Evolutionary conservation across 129 eudicot genomes (phyloP).

Genomic region (Arctium minus): DNA sequence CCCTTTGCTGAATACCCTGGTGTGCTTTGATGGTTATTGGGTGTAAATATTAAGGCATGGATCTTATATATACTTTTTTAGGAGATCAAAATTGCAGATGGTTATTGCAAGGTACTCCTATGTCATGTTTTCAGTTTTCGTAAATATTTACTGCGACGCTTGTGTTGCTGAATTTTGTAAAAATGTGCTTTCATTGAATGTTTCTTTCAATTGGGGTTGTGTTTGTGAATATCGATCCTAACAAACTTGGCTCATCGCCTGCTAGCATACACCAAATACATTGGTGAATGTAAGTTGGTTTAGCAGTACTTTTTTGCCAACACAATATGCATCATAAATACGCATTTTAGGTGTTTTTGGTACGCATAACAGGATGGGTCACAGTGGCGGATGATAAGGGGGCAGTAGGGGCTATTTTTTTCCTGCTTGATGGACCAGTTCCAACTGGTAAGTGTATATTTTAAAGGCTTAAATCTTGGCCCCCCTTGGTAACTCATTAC

Average conservation of each 20-base stretch:
- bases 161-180: not conserved
- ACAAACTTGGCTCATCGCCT: too few species aligned
- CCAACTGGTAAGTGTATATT: not conserved
- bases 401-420: not conserved
- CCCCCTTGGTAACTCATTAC: not conserved
- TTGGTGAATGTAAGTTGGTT: too few species aligned
- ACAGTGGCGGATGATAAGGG: not conserved
- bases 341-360: not conserved
- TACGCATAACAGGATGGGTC: not conserved
- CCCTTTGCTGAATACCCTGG: slow-evolving; percentile 1
- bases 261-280: too few species aligned
- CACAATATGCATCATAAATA: too few species aligned
- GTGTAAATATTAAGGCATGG: slow-evolving; percentile 19
- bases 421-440: not conserved
- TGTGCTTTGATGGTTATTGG: slow-evolving; percentile 18
- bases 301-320: too few species aligned
- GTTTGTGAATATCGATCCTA: not conserved
- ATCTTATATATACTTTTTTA: not conserved
- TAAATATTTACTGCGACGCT: not conserved
- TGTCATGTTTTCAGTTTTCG: not conserved
- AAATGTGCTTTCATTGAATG: not conserved
- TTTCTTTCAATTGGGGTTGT: not conserved
- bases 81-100: slow-evolving; percentile 8
- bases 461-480: not conserved
- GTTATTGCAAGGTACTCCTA: not conserved